Evolutionary conservation across 106 monocot species (phyloP).

Genomic region (Posidonia australis): DNA sequence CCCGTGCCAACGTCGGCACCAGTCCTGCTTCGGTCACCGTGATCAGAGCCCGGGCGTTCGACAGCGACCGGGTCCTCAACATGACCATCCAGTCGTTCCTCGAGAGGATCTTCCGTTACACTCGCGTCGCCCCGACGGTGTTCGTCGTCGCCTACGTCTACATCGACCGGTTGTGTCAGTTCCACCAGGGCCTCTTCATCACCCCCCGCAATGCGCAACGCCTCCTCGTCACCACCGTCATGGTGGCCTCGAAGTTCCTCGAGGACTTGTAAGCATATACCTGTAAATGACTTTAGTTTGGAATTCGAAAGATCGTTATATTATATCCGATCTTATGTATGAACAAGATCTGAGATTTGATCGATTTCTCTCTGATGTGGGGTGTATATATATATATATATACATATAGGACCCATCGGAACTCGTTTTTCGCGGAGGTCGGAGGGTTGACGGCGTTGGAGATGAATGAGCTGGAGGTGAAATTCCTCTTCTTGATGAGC

Average conservation of each 20-base stretch:
- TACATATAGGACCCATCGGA: slow-evolving; percentile 39
- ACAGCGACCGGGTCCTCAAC: slow-evolving; percentile 39
- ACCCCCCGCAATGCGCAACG: slow-evolving; percentile 2
- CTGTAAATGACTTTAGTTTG: neutral
- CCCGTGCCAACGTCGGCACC: no score
- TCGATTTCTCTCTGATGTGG: no score
- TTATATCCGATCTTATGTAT: no score
- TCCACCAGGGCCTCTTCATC: slow-evolving; percentile 18
- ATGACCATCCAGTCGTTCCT: slow-evolving; percentile 56
- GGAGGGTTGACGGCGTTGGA: slow-evolving; percentile 50
- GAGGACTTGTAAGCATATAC: slow-evolving; percentile 48
- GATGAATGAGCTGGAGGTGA: slow-evolving; percentile 56
- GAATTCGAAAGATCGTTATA: neutral
- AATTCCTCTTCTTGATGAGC: slow-evolving; percentile 64
- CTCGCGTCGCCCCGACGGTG: slow-evolving; percentile 40
- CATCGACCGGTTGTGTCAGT: slow-evolving; percentile 47
- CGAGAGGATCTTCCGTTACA: slow-evolving; percentile 56
- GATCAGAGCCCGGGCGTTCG: no score
- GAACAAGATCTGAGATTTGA: no score
- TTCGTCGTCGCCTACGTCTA: slow-evolving; percentile 82
- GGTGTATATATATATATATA: no score
- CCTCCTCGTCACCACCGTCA: slow-evolving; percentile 7
- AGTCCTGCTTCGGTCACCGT: neutral
- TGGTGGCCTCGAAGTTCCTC: slow-evolving; percentile 21
- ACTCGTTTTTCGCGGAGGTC: slow-evolving; percentile 56